Conservation (phyloP, 371 early-diverging fungal species). For the Mucor ambiguus region DNA sequence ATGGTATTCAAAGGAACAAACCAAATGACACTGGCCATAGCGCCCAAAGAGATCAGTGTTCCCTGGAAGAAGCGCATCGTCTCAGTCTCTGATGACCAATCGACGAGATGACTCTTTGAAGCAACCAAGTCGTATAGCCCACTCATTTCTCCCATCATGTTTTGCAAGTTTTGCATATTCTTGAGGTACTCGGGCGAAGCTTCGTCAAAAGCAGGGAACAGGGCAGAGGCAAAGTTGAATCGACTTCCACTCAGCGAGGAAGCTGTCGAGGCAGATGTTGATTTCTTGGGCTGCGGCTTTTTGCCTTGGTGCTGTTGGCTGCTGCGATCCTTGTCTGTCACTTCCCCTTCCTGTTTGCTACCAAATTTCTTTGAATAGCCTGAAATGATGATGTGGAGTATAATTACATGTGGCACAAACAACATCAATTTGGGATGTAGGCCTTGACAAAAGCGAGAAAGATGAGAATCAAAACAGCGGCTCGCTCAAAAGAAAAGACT, state of each 20-base stretch:
- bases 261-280: not conserved
- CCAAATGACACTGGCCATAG: constrained; percentile 22
- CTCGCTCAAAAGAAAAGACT: constrained; percentile 4
- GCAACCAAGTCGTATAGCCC: constrained; percentile 39
- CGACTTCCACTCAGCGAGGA: not conserved
- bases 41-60: constrained; percentile 23
- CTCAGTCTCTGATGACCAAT: constrained; percentile 43
- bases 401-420: constrained; percentile 37
- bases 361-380: constrained; percentile 22
- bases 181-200: constrained; percentile 46
- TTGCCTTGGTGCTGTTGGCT: not conserved
- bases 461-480: not conserved
- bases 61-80: constrained; percentile 41
- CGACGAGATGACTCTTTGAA: constrained; percentile 31
- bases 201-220: constrained; percentile 40
- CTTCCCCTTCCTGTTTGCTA: not conserved
- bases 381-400: constrained; percentile 30
- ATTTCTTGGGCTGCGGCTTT: not conserved
- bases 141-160: constrained; percentile 53
- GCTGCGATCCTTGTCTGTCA: not conserved
- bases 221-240: constrained; percentile 20
- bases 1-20: constrained; percentile 35
- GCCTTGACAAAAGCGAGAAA: constrained; percentile 19
- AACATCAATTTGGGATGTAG: constrained; percentile 39
- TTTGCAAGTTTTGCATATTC: constrained; percentile 51